A percentile compares a stretch with the other conserved stretches of the same genome.
Conservation (phyloP, 257 asterid genomes). For the Primulina eburnea region DNA sequence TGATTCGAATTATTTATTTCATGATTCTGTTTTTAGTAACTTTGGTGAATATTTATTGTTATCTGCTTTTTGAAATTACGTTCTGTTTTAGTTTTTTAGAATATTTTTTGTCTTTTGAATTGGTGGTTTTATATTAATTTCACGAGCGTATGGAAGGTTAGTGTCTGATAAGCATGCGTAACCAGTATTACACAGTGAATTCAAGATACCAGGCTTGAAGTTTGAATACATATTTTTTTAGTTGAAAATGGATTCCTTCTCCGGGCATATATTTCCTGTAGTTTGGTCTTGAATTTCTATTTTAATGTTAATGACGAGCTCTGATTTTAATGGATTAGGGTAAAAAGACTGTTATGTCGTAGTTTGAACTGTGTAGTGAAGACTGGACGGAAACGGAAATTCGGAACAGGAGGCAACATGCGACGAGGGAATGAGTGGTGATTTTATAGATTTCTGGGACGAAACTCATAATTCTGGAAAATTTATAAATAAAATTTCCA, state of each 20-base stretch:
- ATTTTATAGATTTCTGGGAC: no score
- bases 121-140: constrained; percentile 3
- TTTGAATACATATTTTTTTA: background rate
- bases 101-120: constrained; percentile 5
- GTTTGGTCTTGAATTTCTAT: background rate
- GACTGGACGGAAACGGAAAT: background rate
- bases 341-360: background rate
- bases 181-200: no score
- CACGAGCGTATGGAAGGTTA: constrained; percentile 3
- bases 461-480: background rate
- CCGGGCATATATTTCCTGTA: background rate
- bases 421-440: background rate
- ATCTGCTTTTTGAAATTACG: background rate
- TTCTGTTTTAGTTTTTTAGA: constrained; percentile 13
- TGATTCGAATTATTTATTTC: constrained; percentile 2
- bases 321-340: background rate
- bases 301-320: background rate
- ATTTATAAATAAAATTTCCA: no score
- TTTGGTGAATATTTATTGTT: background rate
- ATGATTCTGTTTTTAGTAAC: background rate
- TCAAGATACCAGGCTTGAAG: constrained; percentile 4
- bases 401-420: background rate
- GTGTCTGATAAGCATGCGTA: background rate
- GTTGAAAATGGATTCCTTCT: background rate
- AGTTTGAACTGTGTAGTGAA: background rate